Base-by-base conservation (phyloP, 148 eudicot species). In the Rheum nobile region DNA sequence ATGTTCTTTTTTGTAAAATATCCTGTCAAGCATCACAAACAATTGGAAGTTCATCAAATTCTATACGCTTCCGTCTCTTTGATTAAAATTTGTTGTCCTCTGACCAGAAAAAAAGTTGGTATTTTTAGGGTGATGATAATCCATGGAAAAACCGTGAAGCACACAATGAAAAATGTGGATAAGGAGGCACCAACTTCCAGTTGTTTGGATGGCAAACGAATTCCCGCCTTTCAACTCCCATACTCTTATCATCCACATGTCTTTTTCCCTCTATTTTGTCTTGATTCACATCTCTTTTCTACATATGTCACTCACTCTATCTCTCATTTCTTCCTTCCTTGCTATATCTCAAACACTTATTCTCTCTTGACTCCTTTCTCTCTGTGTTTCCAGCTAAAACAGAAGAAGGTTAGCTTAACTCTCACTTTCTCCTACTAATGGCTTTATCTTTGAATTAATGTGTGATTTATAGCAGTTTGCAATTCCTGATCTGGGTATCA, bases 161-260 rank as follows among this genome's bases (percentile, higher is more conserved):
- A 88, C 96, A 90, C 84, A 84, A 71, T n/a, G n/a, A n/a, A 19
- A 75, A 82, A 21, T 84, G 90, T 90, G 96, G 90, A 80, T 76
- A 83, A 85, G 80, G 79, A 75, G 44, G 52, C 75, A 39, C 78
- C 81, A 41, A 14, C 77, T 83, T 71, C 75, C 67, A 42, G 55
- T 70, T 75, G 42, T 39, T 52, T 42, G 79, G 92, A 88, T 88
- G 78, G 80, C 81, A 78, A 79, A 78, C 73, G 43, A 88, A 77
- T 87, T 42, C 84, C 72, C 81, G 86, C 96, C 92, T 82, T 84
- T 85, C 86, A 86, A 86, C 77, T 67, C 79, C 68, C 69, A 79
- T 82, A 69, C 52, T 71, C 67, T 78, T 65, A 65, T 79, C 76
- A 82, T 77, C 82, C 77, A 61, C 71, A 78, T 76, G 76, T 71